A percentile compares a stretch with the other conserved stretches of the same genome.
Conservation (phyloP, 495 filamentous ascomycete species). For the Penicillium pancosmium region DNA sequence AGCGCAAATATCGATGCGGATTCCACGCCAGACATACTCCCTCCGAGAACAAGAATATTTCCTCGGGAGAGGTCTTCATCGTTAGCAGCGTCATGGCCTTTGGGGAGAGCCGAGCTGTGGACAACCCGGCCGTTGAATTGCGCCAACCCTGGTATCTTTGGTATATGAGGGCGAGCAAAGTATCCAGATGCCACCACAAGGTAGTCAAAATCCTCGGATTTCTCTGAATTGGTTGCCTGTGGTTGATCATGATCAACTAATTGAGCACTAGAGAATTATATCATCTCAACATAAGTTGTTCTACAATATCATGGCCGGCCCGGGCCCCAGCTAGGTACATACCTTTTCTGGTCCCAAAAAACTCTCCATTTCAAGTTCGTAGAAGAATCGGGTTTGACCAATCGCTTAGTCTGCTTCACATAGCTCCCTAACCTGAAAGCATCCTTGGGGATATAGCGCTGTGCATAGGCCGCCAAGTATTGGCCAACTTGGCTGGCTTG, state of each 20-base stretch:
- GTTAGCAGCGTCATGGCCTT: slow-evolving; percentile 20
- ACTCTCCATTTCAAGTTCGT: slow-evolving; percentile 62
- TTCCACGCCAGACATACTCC: slow-evolving; percentile 83
- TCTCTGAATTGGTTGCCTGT: slow-evolving; percentile 5
- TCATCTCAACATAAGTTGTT: neutral
- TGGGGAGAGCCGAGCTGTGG: slow-evolving; percentile 61
- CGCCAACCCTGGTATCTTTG: slow-evolving; percentile 44
- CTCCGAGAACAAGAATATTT: slow-evolving; percentile 79
- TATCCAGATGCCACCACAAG: slow-evolving; percentile 77
- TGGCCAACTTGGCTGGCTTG: slow-evolving; percentile 73
- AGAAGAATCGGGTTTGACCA: slow-evolving; percentile 15
- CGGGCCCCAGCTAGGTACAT: slow-evolving; percentile 2
- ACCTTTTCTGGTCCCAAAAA: slow-evolving; percentile 40
- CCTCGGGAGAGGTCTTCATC: slow-evolving; percentile 29
- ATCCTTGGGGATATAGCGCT: slow-evolving; percentile 55
- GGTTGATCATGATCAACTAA: neutral
- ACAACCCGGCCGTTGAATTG: slow-evolving; percentile 41
- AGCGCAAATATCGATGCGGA: slow-evolving; percentile 71
- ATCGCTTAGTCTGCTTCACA: slow-evolving; percentile 52
- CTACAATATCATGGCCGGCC: neutral
- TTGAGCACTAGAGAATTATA: neutral
- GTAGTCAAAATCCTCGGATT: slow-evolving; percentile 62
- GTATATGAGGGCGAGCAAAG: slow-evolving; percentile 65
- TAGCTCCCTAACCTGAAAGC: slow-evolving; percentile 53
- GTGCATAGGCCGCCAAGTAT: slow-evolving; percentile 67